Conservation (phyloP, 371 early-diverging fungal species). For the Apophysomyces ossiformis region DNA sequence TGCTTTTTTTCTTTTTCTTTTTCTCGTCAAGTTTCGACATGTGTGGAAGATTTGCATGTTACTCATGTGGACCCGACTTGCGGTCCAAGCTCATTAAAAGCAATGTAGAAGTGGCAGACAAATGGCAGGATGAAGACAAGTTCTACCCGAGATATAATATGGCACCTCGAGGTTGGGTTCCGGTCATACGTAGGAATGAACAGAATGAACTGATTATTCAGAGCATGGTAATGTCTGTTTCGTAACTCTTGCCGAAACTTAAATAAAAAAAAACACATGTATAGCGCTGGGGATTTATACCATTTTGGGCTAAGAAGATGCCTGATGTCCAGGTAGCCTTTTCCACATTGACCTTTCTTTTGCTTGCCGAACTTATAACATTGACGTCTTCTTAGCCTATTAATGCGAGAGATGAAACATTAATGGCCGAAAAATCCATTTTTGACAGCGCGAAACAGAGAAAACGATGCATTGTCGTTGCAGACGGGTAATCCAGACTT, state of each 20-base stretch:
- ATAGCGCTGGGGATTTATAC: constrained; percentile 72
- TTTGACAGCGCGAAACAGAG: constrained; percentile 61
- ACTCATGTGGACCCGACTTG: constrained; percentile 39
- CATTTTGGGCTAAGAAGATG: constrained; percentile 49
- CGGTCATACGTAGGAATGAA: constrained; percentile 50
- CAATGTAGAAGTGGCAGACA: constrained; percentile 26
- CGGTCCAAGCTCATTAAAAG: constrained; percentile 35
- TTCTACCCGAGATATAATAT: constrained; percentile 61
- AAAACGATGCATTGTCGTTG: constrained; percentile 69
- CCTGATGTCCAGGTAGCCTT: constrained; percentile 40
- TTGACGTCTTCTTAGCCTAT: constrained; percentile 32
- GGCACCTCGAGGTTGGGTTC: constrained; percentile 61
- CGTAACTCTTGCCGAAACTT: neutral
- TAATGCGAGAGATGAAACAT: constrained; percentile 74
- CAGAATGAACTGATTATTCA: constrained; percentile 45
- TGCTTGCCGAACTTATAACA: no score
- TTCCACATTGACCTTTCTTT: neutral
- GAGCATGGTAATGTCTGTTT: constrained; percentile 46
- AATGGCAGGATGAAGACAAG: constrained; percentile 52
- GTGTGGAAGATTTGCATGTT: constrained; percentile 48
- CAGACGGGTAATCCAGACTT: constrained; percentile 58
- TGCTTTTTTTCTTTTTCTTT: no score
- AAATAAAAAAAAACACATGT: neutral
- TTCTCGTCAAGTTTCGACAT: constrained; percentile 15
- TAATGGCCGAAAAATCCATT: constrained; percentile 51